Evolutionary conservation across 2,329 filamentous ascomycete species (phyloP).

Genomic region (Cytospora paraplurivora): DNA sequence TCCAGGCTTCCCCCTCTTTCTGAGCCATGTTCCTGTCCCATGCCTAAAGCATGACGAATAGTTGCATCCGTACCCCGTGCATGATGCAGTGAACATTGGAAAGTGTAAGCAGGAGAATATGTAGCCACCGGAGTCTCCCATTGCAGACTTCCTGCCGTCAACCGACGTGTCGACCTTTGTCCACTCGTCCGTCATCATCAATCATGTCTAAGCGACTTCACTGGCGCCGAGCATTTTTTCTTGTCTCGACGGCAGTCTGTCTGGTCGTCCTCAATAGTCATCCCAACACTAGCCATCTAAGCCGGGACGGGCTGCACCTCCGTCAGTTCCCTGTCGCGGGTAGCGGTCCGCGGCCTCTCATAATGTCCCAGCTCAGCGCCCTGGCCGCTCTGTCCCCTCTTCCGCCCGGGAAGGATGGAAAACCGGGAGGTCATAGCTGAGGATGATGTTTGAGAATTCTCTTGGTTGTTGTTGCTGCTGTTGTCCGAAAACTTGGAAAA

Average conservation of each 20-base stretch:
- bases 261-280: conserved; percentile 1
- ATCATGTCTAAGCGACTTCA: neutral
- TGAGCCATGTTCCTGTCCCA: conserved; percentile 24
- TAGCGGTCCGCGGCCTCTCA: conserved; percentile 42
- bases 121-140: conserved; percentile 2
- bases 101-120: neutral
- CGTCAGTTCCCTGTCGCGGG: conserved; percentile 23
- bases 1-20: conserved; percentile 14
- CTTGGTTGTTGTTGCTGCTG: conserved; percentile 37
- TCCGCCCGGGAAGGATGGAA: conserved; percentile 66
- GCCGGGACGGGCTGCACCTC: conserved; percentile 24
- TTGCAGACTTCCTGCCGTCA: neutral
- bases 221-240: neutral
- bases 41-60: conserved; percentile 2
- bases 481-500: conserved; percentile 78
- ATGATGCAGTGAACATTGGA: neutral
- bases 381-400: conserved; percentile 69
- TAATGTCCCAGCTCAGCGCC: conserved; percentile 73
- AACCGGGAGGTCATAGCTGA: conserved; percentile 57
- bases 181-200: neutral
- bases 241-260: neutral
- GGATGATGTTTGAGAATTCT: conserved; percentile 36
- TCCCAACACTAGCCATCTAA: conserved; percentile 15
- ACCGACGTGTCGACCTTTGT: conserved; percentile 10
- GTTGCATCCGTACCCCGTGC: neutral